Percentiles rank a stretch among this genome's conserved stretches.
Conservation (phyloP, 805 yeast species). For the Blastobotrys attinorum region DNA sequence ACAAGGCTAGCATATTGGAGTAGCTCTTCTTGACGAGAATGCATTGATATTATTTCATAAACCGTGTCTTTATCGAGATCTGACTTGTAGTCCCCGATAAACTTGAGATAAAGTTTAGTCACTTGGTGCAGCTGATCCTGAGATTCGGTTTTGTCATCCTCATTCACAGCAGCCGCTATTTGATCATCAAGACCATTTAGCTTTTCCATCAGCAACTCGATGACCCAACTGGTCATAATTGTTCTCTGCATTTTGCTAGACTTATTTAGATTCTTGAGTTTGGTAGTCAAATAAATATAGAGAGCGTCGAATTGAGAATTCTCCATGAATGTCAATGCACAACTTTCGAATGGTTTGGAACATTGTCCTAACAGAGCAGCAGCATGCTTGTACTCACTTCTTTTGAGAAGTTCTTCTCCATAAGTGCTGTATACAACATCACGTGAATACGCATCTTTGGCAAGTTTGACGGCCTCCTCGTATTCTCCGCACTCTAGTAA, state of each 20-base stretch:
- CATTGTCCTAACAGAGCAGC: slow-evolving; percentile 57
- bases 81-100: slow-evolving; percentile 42
- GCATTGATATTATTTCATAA: slow-evolving; percentile 61
- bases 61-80: slow-evolving; percentile 58
- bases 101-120: slow-evolving; percentile 35
- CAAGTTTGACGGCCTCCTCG: slow-evolving; percentile 54
- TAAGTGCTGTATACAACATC: slow-evolving; percentile 46
- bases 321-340: slow-evolving; percentile 50
- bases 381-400: slow-evolving; percentile 25
- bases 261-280: slow-evolving; percentile 26
- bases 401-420: slow-evolving; percentile 41
- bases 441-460: slow-evolving; percentile 23
- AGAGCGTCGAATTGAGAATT: slow-evolving; percentile 36
- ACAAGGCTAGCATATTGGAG: slow-evolving; percentile 59
- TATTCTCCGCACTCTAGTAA: slow-evolving; percentile 45
- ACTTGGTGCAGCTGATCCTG: slow-evolving; percentile 21
- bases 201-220: slow-evolving; percentile 47
- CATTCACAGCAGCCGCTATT: slow-evolving; percentile 18
- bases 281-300: slow-evolving; percentile 37
- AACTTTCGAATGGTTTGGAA: slow-evolving; percentile 59
- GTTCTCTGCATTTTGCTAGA: slow-evolving; percentile 36
- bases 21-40: slow-evolving; percentile 57
- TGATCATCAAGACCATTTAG: slow-evolving; percentile 37
- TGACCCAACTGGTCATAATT: slow-evolving; percentile 58
- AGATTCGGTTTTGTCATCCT: slow-evolving; percentile 13